Evolutionary conservation across 192 early-diverging fungal species (phyloP).

Genomic region (Coemansia aciculifera): DNA sequence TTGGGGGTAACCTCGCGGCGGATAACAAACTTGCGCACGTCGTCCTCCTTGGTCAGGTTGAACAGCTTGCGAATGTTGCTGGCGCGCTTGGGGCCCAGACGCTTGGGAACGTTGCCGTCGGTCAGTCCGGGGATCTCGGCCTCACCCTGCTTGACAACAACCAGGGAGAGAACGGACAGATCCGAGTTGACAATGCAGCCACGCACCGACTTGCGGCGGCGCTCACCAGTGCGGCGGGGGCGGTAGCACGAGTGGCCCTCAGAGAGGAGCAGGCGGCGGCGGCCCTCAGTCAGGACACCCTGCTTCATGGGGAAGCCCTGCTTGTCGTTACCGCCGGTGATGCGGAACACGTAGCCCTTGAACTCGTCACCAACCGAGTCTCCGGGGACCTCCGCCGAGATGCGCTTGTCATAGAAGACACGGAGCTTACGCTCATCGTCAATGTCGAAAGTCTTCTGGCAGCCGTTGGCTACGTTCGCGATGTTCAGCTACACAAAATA

Average conservation of each 20-base stretch:
- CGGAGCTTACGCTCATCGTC: constrained; percentile 94
- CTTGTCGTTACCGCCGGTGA: constrained; percentile 99
- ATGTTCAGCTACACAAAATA: constrained; percentile 86
- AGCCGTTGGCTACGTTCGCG: constrained; percentile 96
- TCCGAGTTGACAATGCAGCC: constrained; percentile 97
- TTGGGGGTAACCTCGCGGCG: constrained; percentile 90
- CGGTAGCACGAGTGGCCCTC: constrained; percentile 99
- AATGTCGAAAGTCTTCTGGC: constrained; percentile 96
- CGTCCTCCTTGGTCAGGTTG: constrained; percentile 96
- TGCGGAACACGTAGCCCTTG: constrained; percentile 99
- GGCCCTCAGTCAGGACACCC: constrained; percentile 81
- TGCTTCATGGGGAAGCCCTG: constrained; percentile 99
- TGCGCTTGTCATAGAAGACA: constrained; percentile 98
- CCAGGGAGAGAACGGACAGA: constrained; percentile 91
- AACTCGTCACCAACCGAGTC: constrained; percentile 98
- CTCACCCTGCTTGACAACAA: constrained; percentile 97
- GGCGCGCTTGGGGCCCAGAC: constrained; percentile 98
- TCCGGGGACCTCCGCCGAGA: constrained; percentile 92
- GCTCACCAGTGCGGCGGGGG: constrained; percentile 94
- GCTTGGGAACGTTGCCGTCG: constrained; percentile 91
- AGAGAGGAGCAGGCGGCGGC: constrained; percentile 78
- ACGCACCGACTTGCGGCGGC: constrained; percentile 98
- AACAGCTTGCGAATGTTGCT: constrained; percentile 99
- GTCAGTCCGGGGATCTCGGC: constrained; percentile 93
- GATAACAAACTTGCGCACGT: constrained; percentile 99